Evolutionary conservation across 225 moss, liverwort and hornwort species (phyloP), one percentile per base, ranked within the genome.

Genomic region (Pleurozium schreberi): DNA sequence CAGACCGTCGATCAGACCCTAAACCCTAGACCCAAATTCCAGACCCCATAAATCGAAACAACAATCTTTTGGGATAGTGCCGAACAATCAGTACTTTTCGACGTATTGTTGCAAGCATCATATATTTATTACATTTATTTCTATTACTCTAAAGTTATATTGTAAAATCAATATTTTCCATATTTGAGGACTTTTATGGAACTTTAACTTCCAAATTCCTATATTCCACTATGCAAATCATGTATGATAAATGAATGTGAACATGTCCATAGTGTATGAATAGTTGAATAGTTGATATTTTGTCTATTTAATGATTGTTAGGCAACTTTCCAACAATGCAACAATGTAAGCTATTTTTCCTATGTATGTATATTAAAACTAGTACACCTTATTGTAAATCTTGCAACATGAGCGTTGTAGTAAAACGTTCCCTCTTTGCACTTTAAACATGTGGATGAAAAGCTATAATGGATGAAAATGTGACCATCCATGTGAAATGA

Each of bases 401-500:
- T 52, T 76, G 22, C 22, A 75, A 33, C 8, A 12, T 8, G 1
- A 30, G 18, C 3, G 3, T 74, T 49, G 31, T 7, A 75, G 8
- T 1, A 75, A 50, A 8, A 34, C 34, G 14, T 8, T 52, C 22
- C 1, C 34, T 34, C 5, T 34, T 52, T 34, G 22, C 34, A 75
- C 3, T 75, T 3, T 5, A 75, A 22, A 34, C 1, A 34, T 1
- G 34, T 52, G 5, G 8, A 75, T 43, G 71, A 71, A 43, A 43
- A 43, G 11, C 49, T 49, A 0, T 30, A 0, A n/a, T 52, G 5
- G 8, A 75, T 43, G 71, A 71, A 43, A 43, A 43, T 49, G 0
- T 30, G 0, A 74, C 18, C 18, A 45, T 73, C 1, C 0, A 1
- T 1, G 0, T 18, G 2, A 47, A 3, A 73, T 47, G 30, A 30